Evolutionary conservation across 2,329 filamentous ascomycete species (phyloP).

Genomic region (Penicillium crustosum): DNA sequence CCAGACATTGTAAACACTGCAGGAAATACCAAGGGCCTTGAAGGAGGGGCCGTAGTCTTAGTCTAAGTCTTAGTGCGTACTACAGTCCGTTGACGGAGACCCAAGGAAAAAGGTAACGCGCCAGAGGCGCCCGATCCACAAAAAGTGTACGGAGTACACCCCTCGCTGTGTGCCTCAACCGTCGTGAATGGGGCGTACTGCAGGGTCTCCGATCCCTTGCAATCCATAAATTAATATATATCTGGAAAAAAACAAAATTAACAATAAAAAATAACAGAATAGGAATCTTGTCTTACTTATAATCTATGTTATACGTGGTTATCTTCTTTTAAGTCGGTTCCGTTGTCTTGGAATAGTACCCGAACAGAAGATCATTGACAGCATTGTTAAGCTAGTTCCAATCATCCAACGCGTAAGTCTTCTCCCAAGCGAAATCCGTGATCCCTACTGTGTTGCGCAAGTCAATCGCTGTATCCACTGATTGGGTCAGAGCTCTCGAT

Average conservation of each 20-base stretch:
- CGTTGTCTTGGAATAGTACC: not conserved
- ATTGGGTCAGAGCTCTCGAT: slow-evolving; percentile 13
- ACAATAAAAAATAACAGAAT: not conserved
- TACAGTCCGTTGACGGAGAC: not conserved
- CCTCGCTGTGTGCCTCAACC: slow-evolving; percentile 15
- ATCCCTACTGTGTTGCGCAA: slow-evolving; percentile 16
- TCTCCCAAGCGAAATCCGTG: slow-evolving; percentile 6
- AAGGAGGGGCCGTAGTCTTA: slow-evolving; percentile 1
- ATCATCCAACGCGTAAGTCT: slow-evolving; percentile 15
- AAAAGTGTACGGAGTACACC: slow-evolving; percentile 10
- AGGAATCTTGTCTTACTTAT: not conserved
- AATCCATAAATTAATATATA: slow-evolving; percentile 1
- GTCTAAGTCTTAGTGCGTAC: not conserved
- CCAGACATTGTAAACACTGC: not conserved
- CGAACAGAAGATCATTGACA: not conserved
- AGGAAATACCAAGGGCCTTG: not conserved
- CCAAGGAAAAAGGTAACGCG: not conserved
- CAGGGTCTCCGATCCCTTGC: slow-evolving; percentile 26
- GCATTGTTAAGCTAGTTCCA: not conserved
- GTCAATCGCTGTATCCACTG: not conserved
- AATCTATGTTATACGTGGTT: not conserved
- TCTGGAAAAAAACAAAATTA: not conserved
- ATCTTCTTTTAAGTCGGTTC: not conserved
- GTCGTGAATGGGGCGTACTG: slow-evolving; percentile 12
- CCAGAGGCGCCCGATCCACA: slow-evolving; percentile 8